Evolutionary conservation across 2,329 filamentous ascomycete genomes (phyloP).

Genomic region (Cladorrhinum sp.): DNA sequence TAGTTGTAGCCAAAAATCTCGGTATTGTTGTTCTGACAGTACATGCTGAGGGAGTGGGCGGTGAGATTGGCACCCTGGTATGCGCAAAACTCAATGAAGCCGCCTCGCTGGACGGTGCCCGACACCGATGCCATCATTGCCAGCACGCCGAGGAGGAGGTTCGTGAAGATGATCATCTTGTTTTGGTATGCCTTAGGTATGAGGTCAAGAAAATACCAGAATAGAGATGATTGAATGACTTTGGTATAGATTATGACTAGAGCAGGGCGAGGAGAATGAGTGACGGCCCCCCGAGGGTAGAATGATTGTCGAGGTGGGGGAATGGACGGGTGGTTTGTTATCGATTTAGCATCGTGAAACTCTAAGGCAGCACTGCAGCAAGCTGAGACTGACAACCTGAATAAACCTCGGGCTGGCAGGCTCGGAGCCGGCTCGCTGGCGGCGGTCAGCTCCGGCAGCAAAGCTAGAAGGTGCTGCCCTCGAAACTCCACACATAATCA

Average conservation of each 20-base stretch:
- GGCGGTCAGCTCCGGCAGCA: not conserved
- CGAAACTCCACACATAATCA: no score
- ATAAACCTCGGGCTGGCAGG: not conserved
- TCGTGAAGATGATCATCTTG: not conserved
- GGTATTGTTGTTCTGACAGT: slow-evolving; percentile 39
- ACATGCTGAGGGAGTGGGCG: slow-evolving; percentile 36
- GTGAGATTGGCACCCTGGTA: slow-evolving; percentile 35
- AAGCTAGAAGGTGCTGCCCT: not conserved
- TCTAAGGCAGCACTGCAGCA: no score
- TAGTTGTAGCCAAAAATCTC: slow-evolving; percentile 38
- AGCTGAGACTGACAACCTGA: no score
- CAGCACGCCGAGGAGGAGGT: not conserved
- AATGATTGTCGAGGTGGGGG: not conserved
- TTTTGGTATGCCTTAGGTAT: not conserved
- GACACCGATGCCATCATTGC: not conserved
- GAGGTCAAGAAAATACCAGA: not conserved
- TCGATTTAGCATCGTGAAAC: no score
- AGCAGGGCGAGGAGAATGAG: not conserved
- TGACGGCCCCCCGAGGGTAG: no score
- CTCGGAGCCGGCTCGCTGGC: no score
- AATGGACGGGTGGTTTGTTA: not conserved
- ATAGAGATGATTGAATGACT: not conserved
- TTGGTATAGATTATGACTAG: not conserved
- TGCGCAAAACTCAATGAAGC: slow-evolving; percentile 37
- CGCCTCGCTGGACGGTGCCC: slow-evolving; percentile 9